Evolutionary conservation across 768 basidiomycete species (phyloP).

Genomic region (Gloeophyllum trabeum): DNA sequence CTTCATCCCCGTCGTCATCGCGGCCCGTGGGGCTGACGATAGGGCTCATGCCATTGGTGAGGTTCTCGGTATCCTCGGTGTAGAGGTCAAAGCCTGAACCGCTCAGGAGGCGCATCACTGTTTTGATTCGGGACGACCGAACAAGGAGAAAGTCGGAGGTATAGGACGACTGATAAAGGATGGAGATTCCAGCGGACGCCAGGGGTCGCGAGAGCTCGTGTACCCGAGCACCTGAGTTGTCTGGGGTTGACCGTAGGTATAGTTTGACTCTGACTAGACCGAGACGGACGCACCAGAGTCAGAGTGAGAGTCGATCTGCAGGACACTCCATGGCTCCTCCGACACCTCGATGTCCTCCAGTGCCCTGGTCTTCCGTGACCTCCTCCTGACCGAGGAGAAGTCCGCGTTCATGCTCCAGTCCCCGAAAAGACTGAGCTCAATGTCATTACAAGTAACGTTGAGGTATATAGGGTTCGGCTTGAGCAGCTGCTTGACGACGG

Average conservation of each 20-base stretch:
- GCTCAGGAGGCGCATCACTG: conserved; percentile 48
- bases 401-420: conserved; percentile 44
- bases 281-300: conserved; percentile 42
- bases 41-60: conserved; percentile 7
- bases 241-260: conserved; percentile 20
- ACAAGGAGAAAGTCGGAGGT: conserved; percentile 34
- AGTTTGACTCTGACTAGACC: background rate
- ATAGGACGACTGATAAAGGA: conserved; percentile 76
- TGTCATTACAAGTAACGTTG: conserved; percentile 68
- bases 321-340: conserved; percentile 64
- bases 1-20: background rate
- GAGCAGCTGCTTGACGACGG: conserved; percentile 59
- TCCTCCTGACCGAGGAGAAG: conserved; percentile 50
- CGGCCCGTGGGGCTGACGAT: background rate
- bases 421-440: conserved; percentile 69
- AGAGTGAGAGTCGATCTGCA: conserved; percentile 75
- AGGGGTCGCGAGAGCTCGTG: conserved; percentile 69
- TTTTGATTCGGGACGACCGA: conserved; percentile 50
- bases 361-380: conserved; percentile 30
- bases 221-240: conserved; percentile 61
- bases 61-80: conserved; percentile 14
- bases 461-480: conserved; percentile 57
- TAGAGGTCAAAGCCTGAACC: conserved; percentile 57
- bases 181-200: conserved; percentile 68
- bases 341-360: conserved; percentile 57